A percentile compares a stretch with the other conserved stretches of the same genome.
phyloP scores from a whole-genome alignment of 805 yeast genomes.

The Osmozyma mogii region DNA sequence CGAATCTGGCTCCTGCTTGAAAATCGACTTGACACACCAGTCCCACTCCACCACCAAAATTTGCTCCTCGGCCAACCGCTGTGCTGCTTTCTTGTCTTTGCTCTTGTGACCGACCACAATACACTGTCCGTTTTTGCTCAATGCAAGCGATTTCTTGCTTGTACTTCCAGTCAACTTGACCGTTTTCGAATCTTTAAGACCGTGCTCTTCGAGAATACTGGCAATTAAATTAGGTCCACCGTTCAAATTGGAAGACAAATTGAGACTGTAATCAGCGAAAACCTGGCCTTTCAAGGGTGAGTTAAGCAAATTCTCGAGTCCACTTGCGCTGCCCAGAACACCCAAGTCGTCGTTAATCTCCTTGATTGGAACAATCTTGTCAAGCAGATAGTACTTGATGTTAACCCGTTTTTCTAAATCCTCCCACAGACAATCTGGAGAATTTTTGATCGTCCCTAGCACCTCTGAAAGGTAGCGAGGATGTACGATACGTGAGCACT shows the following conservation, averaged over 20 bases:
- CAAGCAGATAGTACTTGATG: constrained; percentile 26
- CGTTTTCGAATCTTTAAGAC: constrained; percentile 27
- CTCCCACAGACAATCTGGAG: constrained; percentile 7
- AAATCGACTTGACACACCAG: constrained; percentile 53
- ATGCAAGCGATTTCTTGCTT: constrained; percentile 10
- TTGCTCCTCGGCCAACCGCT: constrained; percentile 9
- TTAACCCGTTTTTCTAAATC: constrained; percentile 14
- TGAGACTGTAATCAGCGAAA: constrained; percentile 43
- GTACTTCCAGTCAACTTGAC: constrained; percentile 13
- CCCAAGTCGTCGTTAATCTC: constrained; percentile 28
- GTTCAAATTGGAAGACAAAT: constrained; percentile 48
- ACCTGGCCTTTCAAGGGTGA: constrained; percentile 23
- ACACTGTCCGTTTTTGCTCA: constrained; percentile 9
- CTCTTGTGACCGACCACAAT: constrained; percentile 25
- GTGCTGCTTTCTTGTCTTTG: constrained; percentile 24
- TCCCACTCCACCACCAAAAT: constrained; percentile 51
- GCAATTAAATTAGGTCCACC: constrained; percentile 54
- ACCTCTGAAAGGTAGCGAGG: constrained; percentile 35
- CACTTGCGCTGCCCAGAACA: constrained; percentile 10
- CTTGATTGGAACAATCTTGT: constrained; percentile 21
- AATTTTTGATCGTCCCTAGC: no score
- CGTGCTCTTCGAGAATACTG: constrained; percentile 55
- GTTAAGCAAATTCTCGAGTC: constrained; percentile 9
- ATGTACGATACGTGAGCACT: constrained; percentile 43
- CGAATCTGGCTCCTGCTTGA: no score